Conservation (phyloP, 2,329 filamentous ascomycete genomes). For the Colletotrichum lindemuthianum region DNA sequence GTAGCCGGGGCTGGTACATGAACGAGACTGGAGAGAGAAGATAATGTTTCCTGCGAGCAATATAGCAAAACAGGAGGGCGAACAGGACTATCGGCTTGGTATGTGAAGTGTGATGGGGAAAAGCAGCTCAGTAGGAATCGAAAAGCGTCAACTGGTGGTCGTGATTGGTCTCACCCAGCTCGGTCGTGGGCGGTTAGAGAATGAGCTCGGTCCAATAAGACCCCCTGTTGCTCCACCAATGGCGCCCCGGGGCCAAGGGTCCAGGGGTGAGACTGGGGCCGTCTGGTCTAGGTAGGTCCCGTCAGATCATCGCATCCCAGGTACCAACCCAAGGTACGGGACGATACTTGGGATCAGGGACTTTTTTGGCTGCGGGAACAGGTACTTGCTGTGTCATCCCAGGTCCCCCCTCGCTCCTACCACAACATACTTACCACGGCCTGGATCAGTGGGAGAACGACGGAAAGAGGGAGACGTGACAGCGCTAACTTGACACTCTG, state of each 20-base stretch:
- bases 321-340: neutral
- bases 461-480: neutral
- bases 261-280: slow-evolving; percentile 30
- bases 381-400: slow-evolving; percentile 14
- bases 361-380: neutral
- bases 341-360: slow-evolving; percentile 1
- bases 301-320: slow-evolving; percentile 31
- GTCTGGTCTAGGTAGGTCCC: slow-evolving; percentile 35
- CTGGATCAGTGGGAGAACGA: slow-evolving; percentile 1
- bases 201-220: slow-evolving; percentile 46
- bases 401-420: slow-evolving; percentile 18
- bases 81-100: neutral
- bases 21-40: slow-evolving; percentile 4
- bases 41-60: slow-evolving; percentile 28
- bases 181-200: slow-evolving; percentile 52
- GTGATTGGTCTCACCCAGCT: slow-evolving; percentile 42
- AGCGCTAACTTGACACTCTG: neutral
- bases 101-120: slow-evolving; percentile 41
- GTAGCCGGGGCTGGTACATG: slow-evolving; percentile 10
- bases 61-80: neutral
- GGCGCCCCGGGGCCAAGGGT: slow-evolving; percentile 33
- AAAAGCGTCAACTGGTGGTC: slow-evolving; percentile 27
- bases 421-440: neutral
- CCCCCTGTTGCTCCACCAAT: slow-evolving; percentile 40
- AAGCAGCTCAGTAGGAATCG: slow-evolving; percentile 2